Evolutionary conservation across 192 early-diverging fungal genomes (phyloP).

Genomic region (Coemansia sp.): DNA sequence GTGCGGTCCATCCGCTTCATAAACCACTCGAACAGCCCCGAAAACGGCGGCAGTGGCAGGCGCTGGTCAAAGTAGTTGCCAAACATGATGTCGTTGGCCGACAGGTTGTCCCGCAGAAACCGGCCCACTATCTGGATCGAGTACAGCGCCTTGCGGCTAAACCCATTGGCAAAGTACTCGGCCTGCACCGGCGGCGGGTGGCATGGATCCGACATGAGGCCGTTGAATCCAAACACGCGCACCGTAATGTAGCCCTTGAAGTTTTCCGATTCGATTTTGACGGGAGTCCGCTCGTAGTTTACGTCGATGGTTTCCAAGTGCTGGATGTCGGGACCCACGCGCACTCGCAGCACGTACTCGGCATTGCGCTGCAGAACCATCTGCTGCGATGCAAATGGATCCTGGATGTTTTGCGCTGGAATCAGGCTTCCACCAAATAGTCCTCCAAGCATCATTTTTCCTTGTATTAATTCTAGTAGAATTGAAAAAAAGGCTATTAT

Average conservation of each 20-base stretch:
- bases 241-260: constrained; percentile 52
- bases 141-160: constrained; percentile 52
- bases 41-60: constrained; percentile 50
- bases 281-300: constrained; percentile 52
- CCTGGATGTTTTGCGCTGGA: constrained; percentile 42
- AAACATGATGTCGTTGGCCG: constrained; percentile 53
- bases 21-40: constrained; percentile 53
- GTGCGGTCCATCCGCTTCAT: constrained; percentile 56
- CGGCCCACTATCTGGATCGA: constrained; percentile 53
- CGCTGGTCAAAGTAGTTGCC: constrained; percentile 55
- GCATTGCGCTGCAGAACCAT: constrained; percentile 50
- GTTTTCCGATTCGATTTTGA: constrained; percentile 40
- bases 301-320: constrained; percentile 46
- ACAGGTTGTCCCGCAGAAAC: constrained; percentile 35
- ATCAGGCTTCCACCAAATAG: constrained; percentile 45
- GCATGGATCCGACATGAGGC: constrained; percentile 50
- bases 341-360: constrained; percentile 51
- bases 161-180: constrained; percentile 49
- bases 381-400: constrained; percentile 48
- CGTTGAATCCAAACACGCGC: constrained; percentile 51
- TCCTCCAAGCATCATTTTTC: constrained; percentile 50
- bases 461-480: neutral
- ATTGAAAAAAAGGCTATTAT: neutral
- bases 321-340: constrained; percentile 42
- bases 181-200: constrained; percentile 49